Evolutionary conservation across 148 eudicot species (phyloP), one percentile per base, ranked within the genome.

Genomic region (Linanthus parryae): DNA sequence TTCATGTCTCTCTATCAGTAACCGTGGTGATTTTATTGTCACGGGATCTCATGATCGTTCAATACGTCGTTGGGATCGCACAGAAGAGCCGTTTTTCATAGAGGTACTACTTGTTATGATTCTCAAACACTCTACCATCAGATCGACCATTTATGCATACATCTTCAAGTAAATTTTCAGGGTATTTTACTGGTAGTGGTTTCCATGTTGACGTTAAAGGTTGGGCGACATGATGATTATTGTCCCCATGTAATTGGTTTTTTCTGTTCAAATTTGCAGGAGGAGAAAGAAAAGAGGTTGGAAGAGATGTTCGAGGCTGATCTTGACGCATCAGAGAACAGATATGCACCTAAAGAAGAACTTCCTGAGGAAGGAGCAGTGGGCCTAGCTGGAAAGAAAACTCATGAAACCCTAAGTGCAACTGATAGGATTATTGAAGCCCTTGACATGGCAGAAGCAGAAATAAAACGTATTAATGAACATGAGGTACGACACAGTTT

Each of bases 11-110:
- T 69, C 90, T 40, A 64, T 84, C 67, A 87, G 96, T 75, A 79
- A 77, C 40, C 99, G 91, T 71, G 99, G 99, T 39, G 99, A 92
- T 74, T 92, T 87, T 73, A 58, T 92, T 48, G 83, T 87, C 60
- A 87, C 99, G 2, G 99, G 99, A 67, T 87, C 99, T 69, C 90
- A 81, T 76, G 99, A 92, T 67, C 73, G 90, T 52, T 87, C 99
- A 8, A 75, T 92, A 49, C 79, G 99, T 27, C 88, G 94, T 17
- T 92, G 99, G 99, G 96, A 87, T 72, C 95, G 99, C 45, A 87
- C 96, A 24, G 96, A 92, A 64, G 99, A 92, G 56, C 94, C 94
- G 22, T 87, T 92, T 67, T 87, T 87, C 68, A 78, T 92, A 36
- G 94, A 92, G 96, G 99, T 92, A 41, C 57, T 36, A 16, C 23